These are phyloP conservation scores for Wickerhamiella spandovensis DNA, from an alignment of 805 yeast genomes.

Conservation along the genomic window DNA sequence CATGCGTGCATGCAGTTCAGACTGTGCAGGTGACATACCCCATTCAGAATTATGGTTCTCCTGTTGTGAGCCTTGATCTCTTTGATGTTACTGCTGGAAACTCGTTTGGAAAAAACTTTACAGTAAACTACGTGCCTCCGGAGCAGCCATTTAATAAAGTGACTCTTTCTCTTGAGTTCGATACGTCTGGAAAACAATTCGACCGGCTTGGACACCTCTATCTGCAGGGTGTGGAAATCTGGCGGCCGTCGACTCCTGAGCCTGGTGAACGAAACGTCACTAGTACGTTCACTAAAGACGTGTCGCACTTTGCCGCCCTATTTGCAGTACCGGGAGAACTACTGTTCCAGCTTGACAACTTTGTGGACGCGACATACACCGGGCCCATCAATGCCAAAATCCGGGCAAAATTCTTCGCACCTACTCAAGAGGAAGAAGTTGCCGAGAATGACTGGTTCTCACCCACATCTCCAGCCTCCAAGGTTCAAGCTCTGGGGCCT, in stretches of 20 bases:
- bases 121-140: constrained; percentile 23
- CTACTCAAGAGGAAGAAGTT: constrained; percentile 8
- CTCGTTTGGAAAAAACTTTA: constrained; percentile 22
- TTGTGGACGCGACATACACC: constrained; percentile 34
- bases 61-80: constrained; percentile 10
- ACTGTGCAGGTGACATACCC: constrained; percentile 2
- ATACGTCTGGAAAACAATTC: constrained; percentile 25
- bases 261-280: constrained; percentile 40
- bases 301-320: constrained; percentile 39
- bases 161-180: constrained; percentile 20
- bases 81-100: constrained; percentile 19
- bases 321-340: constrained; percentile 32
- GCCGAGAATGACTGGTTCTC: neutral
- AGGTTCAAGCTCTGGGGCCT: neutral
- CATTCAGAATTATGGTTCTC: constrained; percentile 6
- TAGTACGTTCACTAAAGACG: constrained; percentile 48
- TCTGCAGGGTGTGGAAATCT: constrained; percentile 44
- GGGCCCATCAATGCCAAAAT: constrained; percentile 48
- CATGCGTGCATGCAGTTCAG: neutral
- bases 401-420: constrained; percentile 30
- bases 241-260: constrained; percentile 70
- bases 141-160: constrained; percentile 24
- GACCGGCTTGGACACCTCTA: constrained; percentile 31
- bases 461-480: constrained; percentile 1
- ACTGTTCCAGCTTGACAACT: constrained; percentile 52